These are phyloP conservation scores for Sporobolomyces pararoseus DNA, from an alignment of 768 basidiomycete genomes.

Conservation along the genomic window DNA sequence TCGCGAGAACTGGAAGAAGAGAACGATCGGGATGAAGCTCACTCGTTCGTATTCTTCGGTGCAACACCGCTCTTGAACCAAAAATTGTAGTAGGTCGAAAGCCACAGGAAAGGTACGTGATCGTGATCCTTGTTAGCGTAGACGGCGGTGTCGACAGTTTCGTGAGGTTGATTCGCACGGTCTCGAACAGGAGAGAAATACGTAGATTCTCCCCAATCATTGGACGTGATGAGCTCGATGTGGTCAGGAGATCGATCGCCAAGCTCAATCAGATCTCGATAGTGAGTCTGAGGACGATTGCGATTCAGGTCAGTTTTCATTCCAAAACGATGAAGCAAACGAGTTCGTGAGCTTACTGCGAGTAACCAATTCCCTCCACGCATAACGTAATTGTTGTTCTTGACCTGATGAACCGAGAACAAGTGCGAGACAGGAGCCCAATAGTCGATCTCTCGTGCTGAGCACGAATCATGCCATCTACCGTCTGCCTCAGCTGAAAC, in stretches of 20 bases:
- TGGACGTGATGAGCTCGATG: conserved; percentile 28
- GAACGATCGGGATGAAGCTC: not conserved
- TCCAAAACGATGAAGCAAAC: not conserved
- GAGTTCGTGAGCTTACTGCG: not conserved
- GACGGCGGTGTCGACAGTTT: conserved; percentile 13
- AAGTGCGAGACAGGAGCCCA: conserved; percentile 6
- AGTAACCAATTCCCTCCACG: conserved; percentile 18
- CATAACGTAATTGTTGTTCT: conserved; percentile 18
- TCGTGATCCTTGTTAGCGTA: conserved; percentile 22
- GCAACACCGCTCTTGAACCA: conserved; percentile 27
- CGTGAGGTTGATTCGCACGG: not conserved
- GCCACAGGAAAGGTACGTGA: conserved; percentile 13
- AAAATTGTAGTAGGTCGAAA: conserved; percentile 20
- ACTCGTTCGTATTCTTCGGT: conserved; percentile 23
- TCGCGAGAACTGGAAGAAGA: not conserved
- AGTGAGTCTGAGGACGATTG: no score
- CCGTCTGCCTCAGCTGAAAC: conserved; percentile 12
- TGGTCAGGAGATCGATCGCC: conserved; percentile 15
- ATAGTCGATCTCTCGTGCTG: conserved; percentile 9
- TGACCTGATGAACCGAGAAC: conserved; percentile 22
- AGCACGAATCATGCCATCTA: not conserved
- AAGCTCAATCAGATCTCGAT: conserved; percentile 27
- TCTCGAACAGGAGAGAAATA: conserved; percentile 19
- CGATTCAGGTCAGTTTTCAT: not conserved
- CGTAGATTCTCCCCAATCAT: conserved; percentile 34